Evolutionary conservation across 192 early-diverging fungal genomes (phyloP).

Genomic region (Coemansia sp.): DNA sequence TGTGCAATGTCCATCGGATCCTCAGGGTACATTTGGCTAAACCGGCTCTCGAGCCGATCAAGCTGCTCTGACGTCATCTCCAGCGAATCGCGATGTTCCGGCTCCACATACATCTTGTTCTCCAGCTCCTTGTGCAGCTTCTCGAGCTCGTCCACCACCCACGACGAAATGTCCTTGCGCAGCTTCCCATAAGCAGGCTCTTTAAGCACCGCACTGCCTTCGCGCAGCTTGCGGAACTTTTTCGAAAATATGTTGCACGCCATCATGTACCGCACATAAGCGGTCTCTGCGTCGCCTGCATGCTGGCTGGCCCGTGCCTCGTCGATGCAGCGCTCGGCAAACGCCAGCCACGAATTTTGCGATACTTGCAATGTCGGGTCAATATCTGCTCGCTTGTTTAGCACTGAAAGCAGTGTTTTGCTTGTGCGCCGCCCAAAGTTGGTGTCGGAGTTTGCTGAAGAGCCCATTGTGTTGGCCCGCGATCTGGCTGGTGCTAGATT

Average conservation of each 20-base stretch:
- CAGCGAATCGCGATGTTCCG: not conserved
- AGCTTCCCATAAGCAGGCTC: slow-evolving; percentile 52
- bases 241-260: slow-evolving; percentile 56
- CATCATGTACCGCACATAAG: slow-evolving; percentile 46
- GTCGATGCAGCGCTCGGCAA: slow-evolving; percentile 34
- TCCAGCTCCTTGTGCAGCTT: slow-evolving; percentile 8
- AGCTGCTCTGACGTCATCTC: slow-evolving; percentile 44
- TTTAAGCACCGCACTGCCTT: slow-evolving; percentile 40
- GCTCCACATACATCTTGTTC: not conserved
- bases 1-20: slow-evolving; percentile 12
- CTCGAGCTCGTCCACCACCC: slow-evolving; percentile 31
- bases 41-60: slow-evolving; percentile 44
- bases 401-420: slow-evolving; percentile 16
- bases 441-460: slow-evolving; percentile 2
- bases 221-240: slow-evolving; percentile 47
- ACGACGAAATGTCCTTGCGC: slow-evolving; percentile 35
- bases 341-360: slow-evolving; percentile 25
- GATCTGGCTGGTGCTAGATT: not conserved
- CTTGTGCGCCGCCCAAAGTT: not conserved
- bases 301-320: slow-evolving; percentile 20
- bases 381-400: slow-evolving; percentile 34
- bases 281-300: slow-evolving; percentile 32
- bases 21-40: slow-evolving; percentile 42
- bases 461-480: slow-evolving; percentile 18
- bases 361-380: slow-evolving; percentile 23